phyloP scores from a whole-genome alignment of 225 moss, liverwort and hornwort genomes.

The Antitrichia curtipendula region DNA sequence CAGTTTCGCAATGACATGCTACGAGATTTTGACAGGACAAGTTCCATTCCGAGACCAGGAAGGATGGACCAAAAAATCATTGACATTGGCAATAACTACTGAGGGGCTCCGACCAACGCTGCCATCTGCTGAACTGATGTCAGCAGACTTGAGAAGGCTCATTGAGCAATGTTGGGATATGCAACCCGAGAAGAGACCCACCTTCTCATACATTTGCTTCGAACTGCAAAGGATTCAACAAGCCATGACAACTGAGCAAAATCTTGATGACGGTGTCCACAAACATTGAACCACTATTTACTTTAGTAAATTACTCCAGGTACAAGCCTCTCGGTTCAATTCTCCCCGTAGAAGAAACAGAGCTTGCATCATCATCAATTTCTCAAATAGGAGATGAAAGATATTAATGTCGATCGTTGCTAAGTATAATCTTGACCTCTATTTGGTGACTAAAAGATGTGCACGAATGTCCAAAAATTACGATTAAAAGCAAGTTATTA shows the following conservation, averaged over 20 bases:
- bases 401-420: neutral
- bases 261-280: neutral
- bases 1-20: slow-evolving; percentile 11
- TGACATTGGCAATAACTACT: too few species aligned
- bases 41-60: neutral
- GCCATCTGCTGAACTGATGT: neutral
- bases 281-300: neutral
- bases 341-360: neutral
- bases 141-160: neutral
- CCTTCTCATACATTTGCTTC: neutral
- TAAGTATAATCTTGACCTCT: neutral
- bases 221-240: neutral
- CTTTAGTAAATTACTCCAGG: neutral
- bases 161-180: neutral
- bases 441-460: neutral
- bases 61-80: neutral
- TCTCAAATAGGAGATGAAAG: neutral
- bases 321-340: neutral
- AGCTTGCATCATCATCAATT: neutral
- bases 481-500: neutral
- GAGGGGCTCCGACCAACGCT: neutral
- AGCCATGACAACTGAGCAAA: neutral
- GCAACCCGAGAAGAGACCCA: neutral
- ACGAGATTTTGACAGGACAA: neutral
- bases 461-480: neutral